These are phyloP conservation scores for Epichloe baconii DNA, from an alignment of 2,329 filamentous ascomycete genomes.

Conservation along the genomic window DNA sequence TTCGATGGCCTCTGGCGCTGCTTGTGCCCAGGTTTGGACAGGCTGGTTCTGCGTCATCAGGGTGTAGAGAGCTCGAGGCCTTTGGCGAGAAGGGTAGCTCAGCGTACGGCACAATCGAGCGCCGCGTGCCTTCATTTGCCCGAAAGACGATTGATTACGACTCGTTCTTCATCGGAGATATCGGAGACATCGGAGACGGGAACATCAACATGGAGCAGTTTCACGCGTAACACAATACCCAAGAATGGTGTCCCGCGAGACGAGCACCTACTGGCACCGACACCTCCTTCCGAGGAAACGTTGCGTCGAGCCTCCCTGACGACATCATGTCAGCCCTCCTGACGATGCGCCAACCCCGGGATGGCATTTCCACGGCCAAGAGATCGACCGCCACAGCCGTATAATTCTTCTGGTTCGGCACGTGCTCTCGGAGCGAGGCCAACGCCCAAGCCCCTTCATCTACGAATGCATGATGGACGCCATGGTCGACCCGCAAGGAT, in stretches of 20 bases:
- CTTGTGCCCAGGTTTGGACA: slow-evolving; percentile 44
- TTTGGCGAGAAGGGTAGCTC: background rate
- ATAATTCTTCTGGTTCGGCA: slow-evolving; percentile 37
- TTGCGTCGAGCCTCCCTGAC: slow-evolving; percentile 11
- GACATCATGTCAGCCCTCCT: slow-evolving; percentile 17
- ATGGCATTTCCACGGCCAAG: slow-evolving; percentile 8
- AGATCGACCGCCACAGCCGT: slow-evolving; percentile 15
- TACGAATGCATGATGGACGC: slow-evolving; percentile 66
- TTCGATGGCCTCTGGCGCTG: slow-evolving; percentile 52
- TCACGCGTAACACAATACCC: background rate
- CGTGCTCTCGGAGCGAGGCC: slow-evolving; percentile 41
- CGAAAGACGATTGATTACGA: background rate
- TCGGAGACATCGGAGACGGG: background rate
- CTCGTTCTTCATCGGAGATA: background rate
- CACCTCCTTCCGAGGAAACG: slow-evolving; percentile 9
- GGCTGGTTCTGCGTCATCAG: slow-evolving; percentile 21
- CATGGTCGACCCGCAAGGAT: slow-evolving; percentile 56
- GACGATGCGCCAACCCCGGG: slow-evolving; percentile 13
- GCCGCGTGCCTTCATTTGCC: background rate
- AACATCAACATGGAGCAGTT: background rate
- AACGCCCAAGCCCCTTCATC: slow-evolving; percentile 42
- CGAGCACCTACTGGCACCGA: slow-evolving; percentile 9
- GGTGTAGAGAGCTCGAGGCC: slow-evolving; percentile 14
- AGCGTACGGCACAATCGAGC: background rate
- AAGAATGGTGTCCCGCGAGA: background rate